A percentile compares a stretch with the other conserved stretches of the same genome.
phyloP scores from a whole-genome alignment of 2,329 filamentous ascomycete species.

The Graphilbum ipis-grandicollis region DNA sequence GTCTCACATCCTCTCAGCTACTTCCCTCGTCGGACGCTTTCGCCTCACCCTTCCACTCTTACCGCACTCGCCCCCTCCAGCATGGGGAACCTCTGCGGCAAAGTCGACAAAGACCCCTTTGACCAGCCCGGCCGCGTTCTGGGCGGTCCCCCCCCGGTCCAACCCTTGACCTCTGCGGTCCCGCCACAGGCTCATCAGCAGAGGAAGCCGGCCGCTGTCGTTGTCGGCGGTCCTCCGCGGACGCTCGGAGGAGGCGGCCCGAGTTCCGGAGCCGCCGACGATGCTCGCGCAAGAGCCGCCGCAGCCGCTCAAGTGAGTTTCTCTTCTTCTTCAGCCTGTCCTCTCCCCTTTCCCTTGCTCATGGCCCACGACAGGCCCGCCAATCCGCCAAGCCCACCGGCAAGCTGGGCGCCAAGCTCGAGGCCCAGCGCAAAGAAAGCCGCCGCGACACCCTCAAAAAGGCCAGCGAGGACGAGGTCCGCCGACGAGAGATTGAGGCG shows the following conservation, averaged over 20 bases:
- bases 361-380: conserved; percentile 1
- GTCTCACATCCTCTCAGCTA: no score
- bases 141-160: conserved; percentile 23
- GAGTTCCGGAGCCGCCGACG: conserved; percentile 20
- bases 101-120: conserved; percentile 47
- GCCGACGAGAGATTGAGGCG: conserved; percentile 49
- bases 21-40: no score
- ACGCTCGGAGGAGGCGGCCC: conserved; percentile 39
- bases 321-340: background rate
- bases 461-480: conserved; percentile 47
- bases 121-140: conserved; percentile 55
- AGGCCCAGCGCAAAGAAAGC: conserved; percentile 62
- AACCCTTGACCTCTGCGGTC: conserved; percentile 30
- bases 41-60: no score
- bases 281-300: conserved; percentile 58
- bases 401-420: conserved; percentile 53
- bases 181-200: conserved; percentile 19
- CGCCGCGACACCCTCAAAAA: conserved; percentile 49
- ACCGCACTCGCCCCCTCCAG: no score
- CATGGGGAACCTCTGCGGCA: conserved; percentile 85
- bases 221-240: conserved; percentile 38
- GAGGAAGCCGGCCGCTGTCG: conserved; percentile 15
- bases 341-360: background rate
- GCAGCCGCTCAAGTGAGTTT: conserved; percentile 66
- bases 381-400: conserved; percentile 36